Base-by-base conservation (phyloP, 139 green algal species). In the Dunaliella primolecta region DNA sequence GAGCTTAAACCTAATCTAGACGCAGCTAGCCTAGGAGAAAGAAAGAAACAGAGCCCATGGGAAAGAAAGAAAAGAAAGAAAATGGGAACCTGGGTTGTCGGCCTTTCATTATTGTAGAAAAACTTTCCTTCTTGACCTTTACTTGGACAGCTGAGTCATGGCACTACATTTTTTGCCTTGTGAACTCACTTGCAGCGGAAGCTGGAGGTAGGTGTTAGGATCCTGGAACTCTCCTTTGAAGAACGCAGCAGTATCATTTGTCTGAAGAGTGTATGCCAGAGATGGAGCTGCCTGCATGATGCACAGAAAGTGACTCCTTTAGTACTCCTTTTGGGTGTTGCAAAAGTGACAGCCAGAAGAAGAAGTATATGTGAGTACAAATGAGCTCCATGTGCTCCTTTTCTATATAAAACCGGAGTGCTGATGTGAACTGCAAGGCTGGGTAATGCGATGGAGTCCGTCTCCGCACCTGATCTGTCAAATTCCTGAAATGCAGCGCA, bases 151-250 rank as follows among this genome's bases (percentile, higher is more conserved):
- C n/a, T n/a, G n/a, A n/a, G n/a, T n/a, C n/a, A n/a, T n/a, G n/a
- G n/a, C n/a, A n/a, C n/a, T n/a, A n/a, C n/a, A n/a, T n/a, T n/a
- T n/a, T n/a, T n/a, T n/a, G n/a, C n/a, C n/a, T n/a, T n/a, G n/a
- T n/a, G 36, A 74, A 29, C 76, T 64, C 37, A 85, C 87, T 84
- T 90, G 89, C 31, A 91, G 78, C 0, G 89, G 89, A 55, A 92
- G 83, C 78, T 89, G 85, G 0, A 90, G 32, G 83, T 86, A 87
- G 21, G 76, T 81, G 82, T 89, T 90, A 78, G 87, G 85, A 38
- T 90, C 84, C 82, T 88, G 78, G 85, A 90, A 92, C 27, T 81
- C 56, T 25, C 86, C 86, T 64, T 91, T 91, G 82, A 91, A 92
- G 78, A 80, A 92, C 0, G 33, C 15, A 0, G 76, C 75, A 20